Evolutionary conservation across 306 rosid species (phyloP).

Genomic region (Cucurbita moschata): DNA sequence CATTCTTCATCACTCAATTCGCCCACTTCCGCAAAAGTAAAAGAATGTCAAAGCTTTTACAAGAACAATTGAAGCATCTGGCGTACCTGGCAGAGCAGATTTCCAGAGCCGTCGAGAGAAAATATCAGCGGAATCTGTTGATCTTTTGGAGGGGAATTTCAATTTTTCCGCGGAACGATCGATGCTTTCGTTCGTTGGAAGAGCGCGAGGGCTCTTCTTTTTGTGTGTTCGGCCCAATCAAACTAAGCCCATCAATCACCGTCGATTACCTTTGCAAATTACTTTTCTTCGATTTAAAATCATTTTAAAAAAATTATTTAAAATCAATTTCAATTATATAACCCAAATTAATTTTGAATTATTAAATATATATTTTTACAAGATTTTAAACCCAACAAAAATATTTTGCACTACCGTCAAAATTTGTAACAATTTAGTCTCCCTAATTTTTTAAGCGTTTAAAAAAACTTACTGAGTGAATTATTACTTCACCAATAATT

Average conservation of each 20-base stretch:
- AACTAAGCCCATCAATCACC: background rate
- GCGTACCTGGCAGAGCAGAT: background rate
- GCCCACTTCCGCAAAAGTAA: background rate
- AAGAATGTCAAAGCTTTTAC: background rate
- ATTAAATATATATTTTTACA: too few species aligned
- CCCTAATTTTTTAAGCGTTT: too few species aligned
- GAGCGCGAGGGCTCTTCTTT: background rate
- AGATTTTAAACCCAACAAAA: too few species aligned
- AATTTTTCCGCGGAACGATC: background rate
- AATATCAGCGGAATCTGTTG: background rate
- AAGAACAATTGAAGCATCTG: background rate
- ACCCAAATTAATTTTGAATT: too few species aligned
- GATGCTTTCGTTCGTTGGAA: background rate
- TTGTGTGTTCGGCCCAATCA: background rate
- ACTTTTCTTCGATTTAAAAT: too few species aligned
- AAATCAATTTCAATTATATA: too few species aligned
- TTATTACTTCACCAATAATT: too few species aligned
- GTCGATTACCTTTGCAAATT: too few species aligned
- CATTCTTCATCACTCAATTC: conserved; percentile 2
- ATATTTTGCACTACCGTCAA: too few species aligned
- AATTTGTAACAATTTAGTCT: too few species aligned
- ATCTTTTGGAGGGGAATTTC: background rate
- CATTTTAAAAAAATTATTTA: too few species aligned
- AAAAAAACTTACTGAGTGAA: too few species aligned
- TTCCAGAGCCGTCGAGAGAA: background rate